Evolutionary conservation across 768 basidiomycete genomes (phyloP).

Genomic region (Macrolepiota albuminosa): DNA sequence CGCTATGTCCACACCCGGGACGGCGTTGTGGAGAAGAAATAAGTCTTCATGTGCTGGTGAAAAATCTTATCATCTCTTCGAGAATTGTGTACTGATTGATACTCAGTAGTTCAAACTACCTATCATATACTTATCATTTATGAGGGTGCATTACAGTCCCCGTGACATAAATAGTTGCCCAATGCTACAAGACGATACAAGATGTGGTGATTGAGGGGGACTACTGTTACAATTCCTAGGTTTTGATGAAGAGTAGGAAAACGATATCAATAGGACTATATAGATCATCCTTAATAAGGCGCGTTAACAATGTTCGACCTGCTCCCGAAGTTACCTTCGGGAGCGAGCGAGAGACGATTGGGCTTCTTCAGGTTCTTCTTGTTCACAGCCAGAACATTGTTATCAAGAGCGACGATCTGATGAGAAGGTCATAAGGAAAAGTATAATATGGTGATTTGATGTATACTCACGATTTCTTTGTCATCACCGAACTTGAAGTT

Average conservation of each 20-base stretch:
- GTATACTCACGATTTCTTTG: constrained; percentile 67
- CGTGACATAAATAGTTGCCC: constrained; percentile 1
- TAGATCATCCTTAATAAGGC: constrained; percentile 39
- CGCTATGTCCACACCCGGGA: constrained; percentile 69
- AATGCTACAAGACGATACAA: constrained; percentile 10
- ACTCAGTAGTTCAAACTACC: neutral
- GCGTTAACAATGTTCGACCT: constrained; percentile 66
- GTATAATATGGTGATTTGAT: constrained; percentile 2
- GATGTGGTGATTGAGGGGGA: constrained; percentile 5
- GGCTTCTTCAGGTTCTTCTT: constrained; percentile 90
- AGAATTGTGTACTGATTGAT: neutral
- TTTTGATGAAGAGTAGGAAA: constrained; percentile 4
- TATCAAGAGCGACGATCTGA: constrained; percentile 90
- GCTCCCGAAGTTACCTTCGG: constrained; percentile 36
- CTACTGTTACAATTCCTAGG: constrained; percentile 14
- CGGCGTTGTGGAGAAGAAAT: constrained; percentile 24
- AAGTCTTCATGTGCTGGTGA: constrained; percentile 1
- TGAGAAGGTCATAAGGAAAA: constrained; percentile 7
- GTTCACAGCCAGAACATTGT: constrained; percentile 90
- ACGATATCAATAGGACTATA: constrained; percentile 1
- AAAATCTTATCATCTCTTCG: neutral
- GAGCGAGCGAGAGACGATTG: constrained; percentile 65
- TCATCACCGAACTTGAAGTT: constrained; percentile 98
- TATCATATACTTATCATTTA: neutral
- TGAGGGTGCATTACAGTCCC: neutral